Evolutionary conservation across 257 asterid species (phyloP).

Genomic region (Fraxinus quadrangulata): DNA sequence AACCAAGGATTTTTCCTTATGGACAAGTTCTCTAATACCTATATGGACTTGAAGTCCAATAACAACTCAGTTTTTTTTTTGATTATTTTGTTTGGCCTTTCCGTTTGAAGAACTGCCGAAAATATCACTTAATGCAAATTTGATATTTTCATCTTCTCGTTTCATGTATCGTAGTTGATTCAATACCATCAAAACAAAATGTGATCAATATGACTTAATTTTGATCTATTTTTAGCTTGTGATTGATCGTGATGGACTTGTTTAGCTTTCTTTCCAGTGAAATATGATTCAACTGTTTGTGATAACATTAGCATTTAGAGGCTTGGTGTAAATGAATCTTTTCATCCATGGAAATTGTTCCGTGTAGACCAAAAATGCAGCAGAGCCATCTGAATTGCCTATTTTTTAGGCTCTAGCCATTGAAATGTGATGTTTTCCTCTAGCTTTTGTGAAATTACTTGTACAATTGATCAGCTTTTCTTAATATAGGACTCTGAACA

Average conservation of each 20-base stretch:
- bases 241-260: neutral
- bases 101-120: slow-evolving; percentile 7
- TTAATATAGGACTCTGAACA: neutral
- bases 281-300: neutral
- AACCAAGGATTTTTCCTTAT: no score
- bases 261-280: neutral
- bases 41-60: neutral
- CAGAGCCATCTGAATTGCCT: neutral
- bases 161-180: no score
- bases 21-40: neutral
- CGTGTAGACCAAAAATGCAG: neutral
- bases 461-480: neutral
- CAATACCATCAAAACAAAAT: no score
- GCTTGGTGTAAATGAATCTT: neutral
- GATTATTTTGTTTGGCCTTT: neutral
- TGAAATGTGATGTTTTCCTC: neutral
- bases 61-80: neutral
- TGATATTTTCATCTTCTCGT: no score
- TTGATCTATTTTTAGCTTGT: neutral
- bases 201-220: no score
- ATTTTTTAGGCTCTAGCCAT: no score
- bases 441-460: neutral
- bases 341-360: neutral
- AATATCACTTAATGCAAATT: slow-evolving; percentile 1
- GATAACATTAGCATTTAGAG: neutral